Evolutionary conservation across 2,329 filamentous ascomycete genomes (phyloP).

Genomic region (Didymella exigua): DNA sequence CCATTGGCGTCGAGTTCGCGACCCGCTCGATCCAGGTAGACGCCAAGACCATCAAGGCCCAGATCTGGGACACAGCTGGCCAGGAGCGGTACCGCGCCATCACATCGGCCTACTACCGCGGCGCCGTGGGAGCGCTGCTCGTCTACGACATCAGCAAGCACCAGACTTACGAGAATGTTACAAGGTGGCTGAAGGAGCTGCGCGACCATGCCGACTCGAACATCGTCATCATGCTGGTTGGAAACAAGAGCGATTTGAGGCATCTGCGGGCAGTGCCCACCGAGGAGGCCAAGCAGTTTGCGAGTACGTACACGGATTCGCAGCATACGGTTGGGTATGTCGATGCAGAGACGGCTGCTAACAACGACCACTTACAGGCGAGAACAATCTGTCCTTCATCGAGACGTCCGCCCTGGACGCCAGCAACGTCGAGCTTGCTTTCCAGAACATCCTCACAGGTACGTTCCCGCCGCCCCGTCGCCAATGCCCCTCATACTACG

Average conservation of each 20-base stretch:
- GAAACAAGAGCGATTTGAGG: constrained; percentile 99
- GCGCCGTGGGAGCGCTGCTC: constrained; percentile 93
- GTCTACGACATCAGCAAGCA: constrained; percentile 99
- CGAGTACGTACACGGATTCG: constrained; percentile 67
- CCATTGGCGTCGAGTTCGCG: constrained; percentile 98
- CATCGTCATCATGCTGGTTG: constrained; percentile 99
- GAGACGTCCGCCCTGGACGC: constrained; percentile 98
- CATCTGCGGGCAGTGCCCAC: constrained; percentile 96
- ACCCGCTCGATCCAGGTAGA: constrained; percentile 98
- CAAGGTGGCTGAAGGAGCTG: constrained; percentile 97
- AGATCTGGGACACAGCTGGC: constrained; percentile 99
- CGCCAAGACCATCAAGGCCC: constrained; percentile 99
- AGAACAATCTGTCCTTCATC: constrained; percentile 98
- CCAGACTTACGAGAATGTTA: constrained; percentile 99
- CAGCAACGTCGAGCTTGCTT: constrained; percentile 98
- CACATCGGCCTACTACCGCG: constrained; percentile 98
- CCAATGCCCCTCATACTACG: not conserved
- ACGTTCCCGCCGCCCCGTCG: constrained; percentile 41
- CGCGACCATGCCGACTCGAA: constrained; percentile 97
- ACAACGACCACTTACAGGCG: constrained; percentile 65
- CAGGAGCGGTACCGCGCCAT: constrained; percentile 99
- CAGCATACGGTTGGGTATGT: not conserved
- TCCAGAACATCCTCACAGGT: constrained; percentile 99
- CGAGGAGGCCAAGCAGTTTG: constrained; percentile 97
- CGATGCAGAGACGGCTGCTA: constrained; percentile 10